These are phyloP conservation scores for Aspergillus sp. DNA, from an alignment of 2,329 filamentous ascomycete species.

Conservation along the genomic window DNA sequence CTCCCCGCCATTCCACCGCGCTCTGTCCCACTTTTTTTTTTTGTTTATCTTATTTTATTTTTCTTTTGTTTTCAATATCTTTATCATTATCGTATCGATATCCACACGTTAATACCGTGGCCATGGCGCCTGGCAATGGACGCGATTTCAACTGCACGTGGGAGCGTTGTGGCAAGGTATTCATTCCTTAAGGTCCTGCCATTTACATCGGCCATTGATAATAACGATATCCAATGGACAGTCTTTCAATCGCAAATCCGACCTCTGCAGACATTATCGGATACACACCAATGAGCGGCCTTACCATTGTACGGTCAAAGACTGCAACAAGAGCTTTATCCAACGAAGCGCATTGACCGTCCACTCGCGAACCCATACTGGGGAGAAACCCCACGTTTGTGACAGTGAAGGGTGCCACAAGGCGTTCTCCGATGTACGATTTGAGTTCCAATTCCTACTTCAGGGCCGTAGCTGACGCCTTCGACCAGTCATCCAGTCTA, in stretches of 20 bases:
- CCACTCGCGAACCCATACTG: conserved; percentile 45
- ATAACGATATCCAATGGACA: conserved; percentile 19
- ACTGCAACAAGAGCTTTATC: conserved; percentile 50
- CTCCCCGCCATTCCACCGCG: conserved; percentile 2
- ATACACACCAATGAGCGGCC: conserved; percentile 51
- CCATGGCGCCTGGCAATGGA: conserved; percentile 41
- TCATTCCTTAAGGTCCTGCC: conserved; percentile 2
- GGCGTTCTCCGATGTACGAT: conserved; percentile 45
- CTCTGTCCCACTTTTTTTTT: conserved; percentile 4
- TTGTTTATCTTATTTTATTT: background rate
- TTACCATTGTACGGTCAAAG: conserved; percentile 45
- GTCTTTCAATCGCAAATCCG: conserved; percentile 51
- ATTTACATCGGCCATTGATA: background rate
- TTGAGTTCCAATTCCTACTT: background rate
- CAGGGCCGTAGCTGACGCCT: conserved; percentile 8
- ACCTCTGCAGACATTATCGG: conserved; percentile 47
- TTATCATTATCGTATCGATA: background rate
- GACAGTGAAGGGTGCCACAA: conserved; percentile 44
- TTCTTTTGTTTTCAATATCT: background rate
- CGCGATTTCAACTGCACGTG: conserved; percentile 47
- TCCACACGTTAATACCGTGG: conserved; percentile 5
- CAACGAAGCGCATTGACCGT: conserved; percentile 50
- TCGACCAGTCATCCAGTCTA: conserved; percentile 38
- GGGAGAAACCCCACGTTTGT: conserved; percentile 46
- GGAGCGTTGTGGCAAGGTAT: conserved; percentile 46